Evolutionary conservation across 2,329 filamentous ascomycete species (phyloP).

Genomic region (Clonostachys byssicola): DNA sequence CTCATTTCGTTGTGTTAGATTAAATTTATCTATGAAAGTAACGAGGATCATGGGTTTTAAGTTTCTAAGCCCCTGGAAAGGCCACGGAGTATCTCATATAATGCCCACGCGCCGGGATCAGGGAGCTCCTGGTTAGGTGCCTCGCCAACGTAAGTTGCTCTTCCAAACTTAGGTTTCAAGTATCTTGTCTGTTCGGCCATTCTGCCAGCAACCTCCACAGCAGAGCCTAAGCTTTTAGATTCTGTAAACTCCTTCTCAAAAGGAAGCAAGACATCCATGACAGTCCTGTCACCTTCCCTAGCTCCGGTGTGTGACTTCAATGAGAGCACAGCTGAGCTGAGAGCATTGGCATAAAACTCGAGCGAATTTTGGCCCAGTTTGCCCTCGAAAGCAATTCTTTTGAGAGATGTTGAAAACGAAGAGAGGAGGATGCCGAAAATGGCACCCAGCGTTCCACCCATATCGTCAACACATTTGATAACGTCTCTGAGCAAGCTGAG

Average conservation of each 20-base stretch:
- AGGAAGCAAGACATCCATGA: constrained; percentile 68
- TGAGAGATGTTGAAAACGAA: constrained; percentile 37
- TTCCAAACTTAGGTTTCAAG: constrained; percentile 17
- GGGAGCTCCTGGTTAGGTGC: constrained; percentile 16
- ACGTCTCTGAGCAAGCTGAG: constrained; percentile 13
- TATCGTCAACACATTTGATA: constrained; percentile 44
- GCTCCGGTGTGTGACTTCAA: constrained; percentile 17
- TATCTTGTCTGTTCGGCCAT: constrained; percentile 18
- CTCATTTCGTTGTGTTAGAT: too few species aligned
- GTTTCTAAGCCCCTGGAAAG: not conserved
- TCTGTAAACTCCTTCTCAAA: constrained; percentile 57
- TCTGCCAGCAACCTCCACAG: constrained; percentile 34
- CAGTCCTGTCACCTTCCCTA: constrained; percentile 41
- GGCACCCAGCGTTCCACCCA: constrained; percentile 28
- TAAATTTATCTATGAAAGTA: too few species aligned
- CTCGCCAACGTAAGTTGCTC: constrained; percentile 19
- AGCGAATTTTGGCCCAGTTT: not conserved
- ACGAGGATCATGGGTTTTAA: not conserved
- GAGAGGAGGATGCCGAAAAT: constrained; percentile 20
- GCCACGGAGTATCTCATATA: constrained; percentile 14
- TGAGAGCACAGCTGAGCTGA: constrained; percentile 10
- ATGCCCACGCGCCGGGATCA: constrained; percentile 21
- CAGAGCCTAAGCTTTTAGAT: constrained; percentile 33
- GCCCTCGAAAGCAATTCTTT: constrained; percentile 4
- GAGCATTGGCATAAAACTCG: constrained; percentile 9